Evolutionary conservation across 106 monocot species (phyloP).

Genomic region (Narthecium ossifragum): DNA sequence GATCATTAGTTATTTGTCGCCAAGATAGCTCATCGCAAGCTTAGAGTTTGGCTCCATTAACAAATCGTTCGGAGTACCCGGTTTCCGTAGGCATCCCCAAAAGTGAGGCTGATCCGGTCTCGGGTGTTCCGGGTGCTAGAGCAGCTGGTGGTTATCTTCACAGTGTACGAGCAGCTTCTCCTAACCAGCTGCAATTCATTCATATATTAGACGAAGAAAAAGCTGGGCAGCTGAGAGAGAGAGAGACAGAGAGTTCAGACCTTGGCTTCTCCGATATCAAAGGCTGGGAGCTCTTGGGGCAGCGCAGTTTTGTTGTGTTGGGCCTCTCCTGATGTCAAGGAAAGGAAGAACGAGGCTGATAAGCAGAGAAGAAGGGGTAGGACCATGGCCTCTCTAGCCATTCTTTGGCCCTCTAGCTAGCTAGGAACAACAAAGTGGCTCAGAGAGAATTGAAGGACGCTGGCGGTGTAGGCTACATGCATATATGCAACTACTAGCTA

Average conservation of each 20-base stretch:
- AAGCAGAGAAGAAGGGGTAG: background rate
- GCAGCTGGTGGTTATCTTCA: conserved; percentile 83
- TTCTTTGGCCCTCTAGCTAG: no score
- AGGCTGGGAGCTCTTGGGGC: conserved; percentile 21
- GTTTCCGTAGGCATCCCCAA: conserved; percentile 72
- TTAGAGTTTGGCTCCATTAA: no score
- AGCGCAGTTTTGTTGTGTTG: background rate
- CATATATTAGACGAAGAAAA: background rate
- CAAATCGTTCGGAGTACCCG: no score
- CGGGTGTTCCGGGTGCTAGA: conserved; percentile 44
- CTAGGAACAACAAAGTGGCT: no score
- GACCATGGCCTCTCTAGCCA: no score
- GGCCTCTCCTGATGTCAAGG: background rate
- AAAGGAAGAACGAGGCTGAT: background rate
- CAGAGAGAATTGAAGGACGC: no score
- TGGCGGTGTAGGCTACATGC: no score
- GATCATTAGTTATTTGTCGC: no score
- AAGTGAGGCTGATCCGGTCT: conserved; percentile 65
- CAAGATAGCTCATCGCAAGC: no score
- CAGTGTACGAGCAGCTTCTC: conserved; percentile 53
- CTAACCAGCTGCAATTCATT: background rate
- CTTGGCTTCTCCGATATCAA: conserved; percentile 18
- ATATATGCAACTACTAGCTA: no score
- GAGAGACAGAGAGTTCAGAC: background rate
- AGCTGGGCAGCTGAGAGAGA: background rate